These are phyloP conservation scores for Silene conica DNA, from an alignment of 148 eudicot species.

Conservation along the genomic window DNA sequence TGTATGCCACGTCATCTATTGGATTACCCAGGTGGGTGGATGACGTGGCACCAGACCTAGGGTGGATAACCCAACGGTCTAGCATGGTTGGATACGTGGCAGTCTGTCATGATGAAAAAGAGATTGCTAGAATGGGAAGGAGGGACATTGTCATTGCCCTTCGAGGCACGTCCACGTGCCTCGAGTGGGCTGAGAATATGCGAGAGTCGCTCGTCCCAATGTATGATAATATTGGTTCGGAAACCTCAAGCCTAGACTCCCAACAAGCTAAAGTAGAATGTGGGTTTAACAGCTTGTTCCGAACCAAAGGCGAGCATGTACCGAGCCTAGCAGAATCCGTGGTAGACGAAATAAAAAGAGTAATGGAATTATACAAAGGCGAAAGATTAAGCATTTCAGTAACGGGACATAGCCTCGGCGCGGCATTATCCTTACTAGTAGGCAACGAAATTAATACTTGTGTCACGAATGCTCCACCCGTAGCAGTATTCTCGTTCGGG, in stretches of 20 bases:
- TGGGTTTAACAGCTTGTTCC: conserved; percentile 72
- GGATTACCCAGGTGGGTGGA: conserved; percentile 93
- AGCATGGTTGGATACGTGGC: conserved; percentile 94
- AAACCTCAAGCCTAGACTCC: neutral
- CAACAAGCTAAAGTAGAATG: conserved; percentile 67
- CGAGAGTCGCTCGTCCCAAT: conserved; percentile 60
- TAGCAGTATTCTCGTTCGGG: conserved; percentile 87
- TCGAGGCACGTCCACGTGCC: conserved; percentile 92
- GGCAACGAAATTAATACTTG: conserved; percentile 62
- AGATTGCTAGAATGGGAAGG: conserved; percentile 84
- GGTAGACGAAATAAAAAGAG: conserved; percentile 44
- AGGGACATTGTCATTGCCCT: conserved; percentile 86
- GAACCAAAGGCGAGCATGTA: conserved; percentile 45
- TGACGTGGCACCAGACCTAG: conserved; percentile 88
- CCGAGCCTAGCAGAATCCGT: conserved; percentile 63
- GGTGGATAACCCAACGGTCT: conserved; percentile 96
- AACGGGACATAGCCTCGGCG: conserved; percentile 92
- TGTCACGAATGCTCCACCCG: conserved; percentile 45
- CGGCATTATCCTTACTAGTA: conserved; percentile 75
- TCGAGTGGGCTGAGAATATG: conserved; percentile 95
- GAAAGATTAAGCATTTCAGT: conserved; percentile 70
- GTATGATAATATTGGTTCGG: conserved; percentile 7
- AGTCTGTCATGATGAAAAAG: conserved; percentile 64
- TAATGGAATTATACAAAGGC: conserved; percentile 51
- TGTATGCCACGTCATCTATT: conserved; percentile 82